These are phyloP conservation scores for Nigrospora oryzae DNA, from an alignment of 2,329 filamentous ascomycete species.

Conservation along the genomic window DNA sequence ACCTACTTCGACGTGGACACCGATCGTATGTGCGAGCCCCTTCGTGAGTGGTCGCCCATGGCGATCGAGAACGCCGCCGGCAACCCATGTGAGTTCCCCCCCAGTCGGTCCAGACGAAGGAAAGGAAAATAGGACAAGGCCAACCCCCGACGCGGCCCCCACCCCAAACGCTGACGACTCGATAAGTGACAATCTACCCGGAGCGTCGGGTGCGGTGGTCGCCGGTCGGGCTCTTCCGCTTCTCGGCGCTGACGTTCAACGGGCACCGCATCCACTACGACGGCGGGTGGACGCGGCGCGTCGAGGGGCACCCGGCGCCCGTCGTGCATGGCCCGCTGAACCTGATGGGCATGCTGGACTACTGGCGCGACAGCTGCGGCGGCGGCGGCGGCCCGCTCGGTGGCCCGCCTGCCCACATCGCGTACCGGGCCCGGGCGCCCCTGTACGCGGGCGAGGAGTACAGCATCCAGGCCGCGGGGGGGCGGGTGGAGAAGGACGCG, in stretches of 20 bases:
- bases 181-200: slow-evolving; percentile 4
- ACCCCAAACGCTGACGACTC: neutral
- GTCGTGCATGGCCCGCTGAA: slow-evolving; percentile 79
- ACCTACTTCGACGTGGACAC: slow-evolving; percentile 12
- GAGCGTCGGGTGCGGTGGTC: slow-evolving; percentile 32
- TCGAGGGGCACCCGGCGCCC: slow-evolving; percentile 61
- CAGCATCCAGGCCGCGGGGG: slow-evolving; percentile 45
- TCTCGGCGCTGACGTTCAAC: slow-evolving; percentile 80
- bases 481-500: slow-evolving; percentile 22
- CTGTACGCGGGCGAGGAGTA: slow-evolving; percentile 61
- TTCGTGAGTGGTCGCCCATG: too few relatives aligned
- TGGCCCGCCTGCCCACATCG: slow-evolving; percentile 27
- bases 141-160: too few relatives aligned
- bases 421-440: slow-evolving; percentile 62
- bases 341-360: slow-evolving; percentile 62
- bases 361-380: slow-evolving; percentile 47
- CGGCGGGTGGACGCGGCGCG: slow-evolving; percentile 49
- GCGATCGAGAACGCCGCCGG: too few relatives aligned
- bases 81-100: slow-evolving; percentile 7
- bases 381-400: slow-evolving; percentile 11
- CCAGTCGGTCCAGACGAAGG: neutral
- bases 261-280: slow-evolving; percentile 82
- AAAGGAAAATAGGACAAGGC: neutral
- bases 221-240: slow-evolving; percentile 59
- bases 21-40: neutral